Base-by-base conservation (phyloP, 1,284 basidiomycete species). In the Mycena citricolor region DNA sequence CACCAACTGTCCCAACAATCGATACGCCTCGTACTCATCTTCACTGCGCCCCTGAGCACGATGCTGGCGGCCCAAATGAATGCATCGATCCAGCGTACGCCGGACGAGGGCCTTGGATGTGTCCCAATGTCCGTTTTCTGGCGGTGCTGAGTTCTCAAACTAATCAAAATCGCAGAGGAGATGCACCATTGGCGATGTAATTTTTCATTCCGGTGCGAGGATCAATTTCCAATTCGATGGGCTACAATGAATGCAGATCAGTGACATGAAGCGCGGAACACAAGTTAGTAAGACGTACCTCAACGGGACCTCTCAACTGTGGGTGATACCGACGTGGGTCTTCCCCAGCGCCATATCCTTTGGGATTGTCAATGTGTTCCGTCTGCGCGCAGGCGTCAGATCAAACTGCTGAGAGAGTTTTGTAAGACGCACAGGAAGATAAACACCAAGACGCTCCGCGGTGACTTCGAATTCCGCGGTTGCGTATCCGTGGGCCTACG, bases 201-300 rank as follows among this genome's bases (percentile, higher is more conserved):
- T 94, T 94, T 71, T 97, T 97, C 92, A 97, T 95, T 5, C 93
- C 94, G 0, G 87, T 90, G 8, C 76, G 71, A 1, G 81, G 81
- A 62, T 97, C 94, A 17, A 97, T 77, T 57, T 94, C 87, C 5
- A 97, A 73, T 61, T 97, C 94, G 32, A 77, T 68, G 0, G 86
- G 86, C 80, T 84, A 44, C 8, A 17, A 14, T 61, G 32, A 12
- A 23, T 17, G 38, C 21, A 32, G 36, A 16, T 19, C 21, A 47
- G 32, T 43, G 16, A 31, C 17, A 46, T 40, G 20, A 26, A 30
- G 25, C 8, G 24, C 22, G 14, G 42, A 22, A 37, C 6, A 32
- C 13, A 12, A 31, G 24, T 14, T 20, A 14, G 25, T 13, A 25
- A 31, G 22, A 62, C 70, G 40, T 55, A 80, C 79, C 55, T 85